phyloP scores from a whole-genome alignment of 2,329 filamentous ascomycete species.

The Fusarium veterinarium region DNA sequence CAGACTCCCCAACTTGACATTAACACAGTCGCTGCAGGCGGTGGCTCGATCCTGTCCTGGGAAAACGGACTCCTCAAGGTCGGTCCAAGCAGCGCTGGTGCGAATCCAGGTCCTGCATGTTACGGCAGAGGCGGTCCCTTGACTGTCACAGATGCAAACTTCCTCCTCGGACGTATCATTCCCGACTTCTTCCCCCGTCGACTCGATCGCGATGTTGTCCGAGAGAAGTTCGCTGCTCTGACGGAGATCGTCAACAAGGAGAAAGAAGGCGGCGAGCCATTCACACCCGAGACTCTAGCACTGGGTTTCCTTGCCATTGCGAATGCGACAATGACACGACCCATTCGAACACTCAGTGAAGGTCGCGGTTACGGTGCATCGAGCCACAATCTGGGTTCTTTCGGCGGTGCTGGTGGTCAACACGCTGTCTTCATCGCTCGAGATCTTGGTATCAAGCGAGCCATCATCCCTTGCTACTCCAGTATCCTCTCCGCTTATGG shows the following conservation, averaged over 20 bases:
- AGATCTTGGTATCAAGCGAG: conserved; percentile 56
- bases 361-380: conserved; percentile 44
- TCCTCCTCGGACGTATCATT: conserved; percentile 70
- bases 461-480: conserved; percentile 59
- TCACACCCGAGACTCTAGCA: conserved; percentile 54
- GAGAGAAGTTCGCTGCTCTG: conserved; percentile 55
- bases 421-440: conserved; percentile 57
- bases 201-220: conserved; percentile 55
- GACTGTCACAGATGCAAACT: conserved; percentile 78
- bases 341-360: conserved; percentile 61
- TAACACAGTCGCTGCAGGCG: conserved; percentile 72
- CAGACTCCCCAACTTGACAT: conserved; percentile 80
- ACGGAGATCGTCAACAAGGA: conserved; percentile 46
- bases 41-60: conserved; percentile 69
- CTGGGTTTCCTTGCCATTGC: conserved; percentile 80
- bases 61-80: conserved; percentile 78
- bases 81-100: conserved; percentile 77
- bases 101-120: conserved; percentile 77
- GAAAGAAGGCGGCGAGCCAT: conserved; percentile 30
- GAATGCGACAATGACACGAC: conserved; percentile 79
- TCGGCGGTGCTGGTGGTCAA: conserved; percentile 56
- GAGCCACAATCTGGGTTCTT: conserved; percentile 42
- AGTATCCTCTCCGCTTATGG: conserved; percentile 60
- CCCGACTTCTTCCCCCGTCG: conserved; percentile 71
- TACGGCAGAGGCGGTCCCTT: conserved; percentile 77